Evolutionary conservation across 2,329 filamentous ascomycete species (phyloP).

Genomic region (Grosmannia penicillata): DNA sequence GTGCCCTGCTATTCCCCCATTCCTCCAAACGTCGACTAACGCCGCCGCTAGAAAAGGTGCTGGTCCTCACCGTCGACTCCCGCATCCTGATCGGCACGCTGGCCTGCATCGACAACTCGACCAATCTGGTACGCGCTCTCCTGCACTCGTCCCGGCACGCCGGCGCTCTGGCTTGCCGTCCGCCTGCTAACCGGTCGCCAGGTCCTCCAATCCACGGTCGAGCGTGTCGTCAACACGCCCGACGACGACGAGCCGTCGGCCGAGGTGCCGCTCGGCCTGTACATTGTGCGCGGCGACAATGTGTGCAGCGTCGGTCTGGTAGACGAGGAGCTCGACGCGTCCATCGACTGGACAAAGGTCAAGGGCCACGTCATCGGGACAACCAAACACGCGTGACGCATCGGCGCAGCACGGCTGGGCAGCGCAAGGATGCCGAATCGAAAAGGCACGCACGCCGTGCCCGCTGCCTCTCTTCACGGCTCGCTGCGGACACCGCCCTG

Average conservation of each 20-base stretch:
- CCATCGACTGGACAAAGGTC: constrained; percentile 88
- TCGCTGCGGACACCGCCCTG: no score
- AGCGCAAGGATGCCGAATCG: no score
- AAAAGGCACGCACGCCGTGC: no score
- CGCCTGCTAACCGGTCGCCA: constrained; percentile 14
- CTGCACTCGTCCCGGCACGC: neutral
- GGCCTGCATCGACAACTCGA: constrained; percentile 75
- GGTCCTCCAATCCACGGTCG: constrained; percentile 70
- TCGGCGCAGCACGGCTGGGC: neutral
- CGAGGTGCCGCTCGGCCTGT: constrained; percentile 72
- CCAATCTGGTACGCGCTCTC: constrained; percentile 54
- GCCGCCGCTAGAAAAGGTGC: constrained; percentile 82
- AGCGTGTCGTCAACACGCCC: constrained; percentile 75
- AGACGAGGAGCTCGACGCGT: constrained; percentile 75
- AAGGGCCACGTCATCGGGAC: constrained; percentile 70
- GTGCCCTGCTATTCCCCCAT: neutral
- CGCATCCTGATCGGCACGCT: constrained; percentile 74
- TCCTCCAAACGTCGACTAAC: no score
- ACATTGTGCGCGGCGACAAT: constrained; percentile 87
- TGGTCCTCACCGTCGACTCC: constrained; percentile 84
- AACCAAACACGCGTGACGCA: constrained; percentile 63
- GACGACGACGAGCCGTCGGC: constrained; percentile 73
- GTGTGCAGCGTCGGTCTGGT: constrained; percentile 82
- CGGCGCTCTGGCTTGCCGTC: no score
- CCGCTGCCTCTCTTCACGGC: no score